Percentiles rank a stretch among this genome's conserved stretches.
These are phyloP conservation scores for Fusarium avenaceum DNA, from an alignment of 2,329 filamentous ascomycete genomes.

Conservation along the genomic window DNA sequence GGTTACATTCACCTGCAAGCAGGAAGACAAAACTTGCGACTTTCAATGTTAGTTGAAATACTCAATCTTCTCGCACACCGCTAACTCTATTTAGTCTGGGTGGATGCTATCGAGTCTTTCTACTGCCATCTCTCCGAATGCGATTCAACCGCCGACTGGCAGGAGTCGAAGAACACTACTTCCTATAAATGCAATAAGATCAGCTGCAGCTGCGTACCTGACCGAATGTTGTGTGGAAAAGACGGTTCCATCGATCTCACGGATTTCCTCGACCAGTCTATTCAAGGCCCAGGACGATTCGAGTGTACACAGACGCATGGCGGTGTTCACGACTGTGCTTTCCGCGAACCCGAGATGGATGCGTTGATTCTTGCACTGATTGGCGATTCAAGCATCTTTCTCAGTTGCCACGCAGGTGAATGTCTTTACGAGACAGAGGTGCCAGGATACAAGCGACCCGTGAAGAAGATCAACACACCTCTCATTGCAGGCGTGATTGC, in stretches of 20 bases:
- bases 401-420: slow-evolving; percentile 88
- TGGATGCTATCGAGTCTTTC: slow-evolving; percentile 93
- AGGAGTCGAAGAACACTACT: slow-evolving; percentile 81
- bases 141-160: slow-evolving; percentile 76
- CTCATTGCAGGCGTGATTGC: slow-evolving; percentile 95
- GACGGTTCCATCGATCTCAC: slow-evolving; percentile 91
- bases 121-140: slow-evolving; percentile 92
- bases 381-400: slow-evolving; percentile 88
- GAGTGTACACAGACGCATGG: slow-evolving; percentile 77
- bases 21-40: slow-evolving; percentile 81
- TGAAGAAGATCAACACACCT: slow-evolving; percentile 97
- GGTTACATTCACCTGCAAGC: slow-evolving; percentile 93
- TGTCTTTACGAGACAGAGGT: slow-evolving; percentile 94
- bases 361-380: slow-evolving; percentile 89
- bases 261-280: slow-evolving; percentile 85
- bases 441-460: slow-evolving; percentile 87
- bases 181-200: slow-evolving; percentile 88
- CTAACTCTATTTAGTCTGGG: slow-evolving; percentile 78
- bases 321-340: slow-evolving; percentile 76
- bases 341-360: slow-evolving; percentile 94
- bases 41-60: slow-evolving; percentile 82
- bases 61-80: neutral
- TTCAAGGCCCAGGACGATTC: slow-evolving; percentile 90
- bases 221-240: slow-evolving; percentile 93
- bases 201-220: slow-evolving; percentile 87